Evolutionary conservation across 78 protist genomes (phyloP).

Genomic region (Dictyostelium purpureum): DNA sequence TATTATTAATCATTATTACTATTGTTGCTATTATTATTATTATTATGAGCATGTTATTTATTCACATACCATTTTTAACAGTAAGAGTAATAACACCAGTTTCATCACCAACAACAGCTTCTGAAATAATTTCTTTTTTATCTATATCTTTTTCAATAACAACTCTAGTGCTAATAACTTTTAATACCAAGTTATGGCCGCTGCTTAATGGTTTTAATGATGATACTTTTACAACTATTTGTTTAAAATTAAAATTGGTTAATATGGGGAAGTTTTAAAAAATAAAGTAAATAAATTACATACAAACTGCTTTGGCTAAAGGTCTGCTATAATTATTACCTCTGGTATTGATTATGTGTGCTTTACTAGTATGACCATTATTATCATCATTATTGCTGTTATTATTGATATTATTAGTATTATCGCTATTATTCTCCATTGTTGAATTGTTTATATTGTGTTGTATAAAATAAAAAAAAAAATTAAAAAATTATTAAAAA

Average conservation of each 20-base stretch:
- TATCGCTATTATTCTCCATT: too few species aligned
- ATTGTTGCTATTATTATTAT: neutral
- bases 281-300: too few species aligned
- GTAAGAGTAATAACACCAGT: constrained; percentile 74
- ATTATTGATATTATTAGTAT: too few species aligned
- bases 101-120: constrained; percentile 82
- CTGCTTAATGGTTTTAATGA: constrained; percentile 32
- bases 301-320: neutral
- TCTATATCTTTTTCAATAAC: constrained; percentile 65
- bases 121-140: constrained; percentile 63
- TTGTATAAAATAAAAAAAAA: too few species aligned
- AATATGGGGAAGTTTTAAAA: neutral
- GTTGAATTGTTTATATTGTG: too few species aligned
- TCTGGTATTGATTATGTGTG: too few species aligned
- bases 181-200: constrained; percentile 67
- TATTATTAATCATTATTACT: neutral
- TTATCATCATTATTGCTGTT: too few species aligned
- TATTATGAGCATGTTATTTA: neutral
- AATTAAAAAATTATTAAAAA: too few species aligned
- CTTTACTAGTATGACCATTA: too few species aligned
- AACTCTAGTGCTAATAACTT: constrained; percentile 55
- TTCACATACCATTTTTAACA: constrained; percentile 64
- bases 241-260: too few species aligned
- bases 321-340: neutral
- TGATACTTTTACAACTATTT: constrained; percentile 50